Base-by-base conservation (phyloP, 306 rosid genomes). In the Senna tora region DNA sequence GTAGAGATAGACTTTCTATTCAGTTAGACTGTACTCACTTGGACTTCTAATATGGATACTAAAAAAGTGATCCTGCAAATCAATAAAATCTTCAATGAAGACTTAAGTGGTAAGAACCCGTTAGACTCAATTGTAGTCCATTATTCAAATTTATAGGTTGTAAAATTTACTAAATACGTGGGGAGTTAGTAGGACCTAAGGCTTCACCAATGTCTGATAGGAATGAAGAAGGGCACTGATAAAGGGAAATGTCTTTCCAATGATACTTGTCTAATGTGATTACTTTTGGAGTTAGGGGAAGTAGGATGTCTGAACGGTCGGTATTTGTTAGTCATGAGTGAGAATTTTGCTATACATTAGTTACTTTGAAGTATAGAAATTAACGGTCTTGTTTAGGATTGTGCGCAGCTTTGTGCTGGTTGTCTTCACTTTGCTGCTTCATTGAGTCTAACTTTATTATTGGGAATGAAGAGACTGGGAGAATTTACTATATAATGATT, bases 301-400 rank as follows among this genome's bases (percentile, higher is more conserved):
- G 25, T 50, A 50, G 22, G 55, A 50, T 50, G 55, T 50, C 8
- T 50, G 53, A 47, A n/a, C 0, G 53, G 53, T n/a, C 3, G 53
- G 9, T 47, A n/a, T 6, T 17, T 19, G 14, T 4, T 50, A 50
- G 55, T 50, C 55, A 17, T 50, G 55, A n/a, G 20, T 2, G 4
- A 16, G 55, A 25, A 17, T 5, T 7, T 0, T 50, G 55, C 25
- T 17, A 50, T 22, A 50, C 4, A 6, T 50, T n/a, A 47, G 20
- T 28, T 11, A 7, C 43, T 51, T 75, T 54, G 32, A 65, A 46
- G 52, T 56, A 20, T 57, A 33, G 60, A 66, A 45, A 64, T 30
- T 32, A 46, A 47, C 46, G 38, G 30, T 34, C 50, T 47, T 65
- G 55, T 54, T 22, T 16, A 16, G 22, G 22, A n/a, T 50, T 50